phyloP scores from a whole-genome alignment of 139 green algal species.

The Pycnococcus provasolii region DNA sequence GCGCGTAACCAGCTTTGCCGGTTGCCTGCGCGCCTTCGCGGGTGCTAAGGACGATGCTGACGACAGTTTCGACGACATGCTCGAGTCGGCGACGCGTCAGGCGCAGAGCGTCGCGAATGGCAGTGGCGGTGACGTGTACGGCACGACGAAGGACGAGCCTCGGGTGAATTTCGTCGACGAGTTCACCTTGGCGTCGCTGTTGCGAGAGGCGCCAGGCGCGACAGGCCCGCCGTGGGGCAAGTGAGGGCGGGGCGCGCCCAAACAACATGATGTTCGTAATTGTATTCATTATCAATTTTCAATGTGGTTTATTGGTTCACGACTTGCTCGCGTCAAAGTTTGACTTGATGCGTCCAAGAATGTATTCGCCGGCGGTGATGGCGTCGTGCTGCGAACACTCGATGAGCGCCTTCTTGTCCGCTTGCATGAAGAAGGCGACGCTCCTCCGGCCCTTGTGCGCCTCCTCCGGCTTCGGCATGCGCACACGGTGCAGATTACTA shows the following conservation, averaged over 20 bases:
- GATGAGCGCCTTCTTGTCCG: constrained; percentile 8
- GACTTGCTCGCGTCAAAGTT: constrained; percentile 1
- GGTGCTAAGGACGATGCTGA: too few relatives aligned
- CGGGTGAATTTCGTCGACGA: too few relatives aligned
- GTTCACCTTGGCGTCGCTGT: too few relatives aligned
- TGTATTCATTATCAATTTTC: neutral
- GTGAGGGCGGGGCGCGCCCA: too few relatives aligned
- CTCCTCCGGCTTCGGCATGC: neutral
- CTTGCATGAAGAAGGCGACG: constrained; percentile 11
- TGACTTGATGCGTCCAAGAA: constrained; percentile 4
- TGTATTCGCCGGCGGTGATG: constrained; percentile 12
- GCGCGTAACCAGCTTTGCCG: neutral
- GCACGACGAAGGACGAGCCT: too few relatives aligned
- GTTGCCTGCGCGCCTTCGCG: neutral
- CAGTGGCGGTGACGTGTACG: too few relatives aligned
- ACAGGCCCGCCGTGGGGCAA: too few relatives aligned
- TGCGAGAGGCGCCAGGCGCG: too few relatives aligned
- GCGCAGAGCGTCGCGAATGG: too few relatives aligned
- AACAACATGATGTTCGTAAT: too few relatives aligned
- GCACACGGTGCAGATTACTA: constrained; percentile 1
- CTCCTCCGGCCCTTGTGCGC: neutral
- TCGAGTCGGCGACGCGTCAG: too few relatives aligned
- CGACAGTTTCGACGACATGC: too few relatives aligned
- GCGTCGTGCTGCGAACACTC: neutral
- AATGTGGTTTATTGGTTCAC: neutral